Conservation (phyloP, 148 eudicot genomes). For the Polygonum maritimum region DNA sequence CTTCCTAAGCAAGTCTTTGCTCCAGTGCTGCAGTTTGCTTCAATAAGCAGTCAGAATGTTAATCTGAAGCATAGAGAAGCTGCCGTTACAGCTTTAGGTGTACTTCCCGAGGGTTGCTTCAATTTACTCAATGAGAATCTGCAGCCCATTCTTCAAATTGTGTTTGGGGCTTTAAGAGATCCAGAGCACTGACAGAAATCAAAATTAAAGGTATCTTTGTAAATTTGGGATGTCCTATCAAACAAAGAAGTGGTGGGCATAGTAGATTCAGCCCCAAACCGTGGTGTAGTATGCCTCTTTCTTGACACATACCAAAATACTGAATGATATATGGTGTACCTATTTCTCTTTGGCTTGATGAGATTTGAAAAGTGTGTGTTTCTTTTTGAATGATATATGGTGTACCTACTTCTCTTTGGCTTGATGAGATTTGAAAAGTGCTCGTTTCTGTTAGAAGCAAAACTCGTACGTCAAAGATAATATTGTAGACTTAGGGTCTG, state of each 20-base stretch:
- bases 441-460: too few relatives aligned
- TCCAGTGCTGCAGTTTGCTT: constrained; percentile 80
- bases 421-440: too few relatives aligned
- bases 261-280: constrained; percentile 45
- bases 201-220: too few relatives aligned
- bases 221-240: constrained; percentile 94
- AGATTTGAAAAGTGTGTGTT: constrained; percentile 47
- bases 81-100: constrained; percentile 80
- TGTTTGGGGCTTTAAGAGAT: constrained; percentile 85
- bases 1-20: constrained; percentile 74
- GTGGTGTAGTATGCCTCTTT: constrained; percentile 88
- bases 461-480: too few relatives aligned
- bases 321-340: neutral
- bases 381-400: too few relatives aligned
- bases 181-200: too few relatives aligned
- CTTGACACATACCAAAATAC: constrained; percentile 30
- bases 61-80: constrained; percentile 90
- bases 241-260: constrained; percentile 79
- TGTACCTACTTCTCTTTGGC: too few relatives aligned
- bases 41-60: constrained; percentile 55
- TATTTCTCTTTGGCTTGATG: constrained; percentile 1
- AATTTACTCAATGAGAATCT: constrained; percentile 65
- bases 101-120: constrained; percentile 80
- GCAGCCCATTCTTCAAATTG: constrained; percentile 72
- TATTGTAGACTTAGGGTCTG: too few relatives aligned